Percentiles rank a stretch among this genome's conserved stretches.
Evolutionary conservation across 768 basidiomycete species (phyloP).

Genomic region (Tricholoma matsutake): DNA sequence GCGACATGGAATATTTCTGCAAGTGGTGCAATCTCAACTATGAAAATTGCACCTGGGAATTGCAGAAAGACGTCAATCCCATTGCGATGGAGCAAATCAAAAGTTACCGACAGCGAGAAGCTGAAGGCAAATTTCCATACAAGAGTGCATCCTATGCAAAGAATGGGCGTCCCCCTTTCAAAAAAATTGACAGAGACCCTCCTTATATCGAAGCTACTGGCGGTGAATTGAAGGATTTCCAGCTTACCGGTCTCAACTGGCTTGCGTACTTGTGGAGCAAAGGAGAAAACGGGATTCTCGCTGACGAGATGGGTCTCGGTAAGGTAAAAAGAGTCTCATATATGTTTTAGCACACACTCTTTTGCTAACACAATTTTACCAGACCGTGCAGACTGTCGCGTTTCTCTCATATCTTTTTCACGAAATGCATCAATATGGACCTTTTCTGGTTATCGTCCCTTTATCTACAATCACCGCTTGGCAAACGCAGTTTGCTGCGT

Average conservation of each 20-base stretch:
- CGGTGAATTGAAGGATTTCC: constrained; percentile 93
- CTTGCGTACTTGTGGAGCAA: constrained; percentile 95
- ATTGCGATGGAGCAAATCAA: constrained; percentile 79
- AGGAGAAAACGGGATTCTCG: constrained; percentile 94
- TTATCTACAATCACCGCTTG: constrained; percentile 97
- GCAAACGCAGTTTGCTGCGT: constrained; percentile 91
- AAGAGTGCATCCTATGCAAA: constrained; percentile 71
- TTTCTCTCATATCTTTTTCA: constrained; percentile 96
- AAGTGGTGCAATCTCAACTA: constrained; percentile 96
- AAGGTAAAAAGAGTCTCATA: constrained; percentile 52
- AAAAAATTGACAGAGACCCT: constrained; percentile 84
- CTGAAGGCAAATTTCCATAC: constrained; percentile 79
- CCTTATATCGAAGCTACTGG: constrained; percentile 77
- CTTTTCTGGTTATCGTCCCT: constrained; percentile 96
- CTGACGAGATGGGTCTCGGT: constrained; percentile 99
- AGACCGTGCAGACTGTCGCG: constrained; percentile 95
- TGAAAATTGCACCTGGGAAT: constrained; percentile 95
- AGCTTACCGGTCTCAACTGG: constrained; percentile 98
- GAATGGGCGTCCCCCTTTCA: constrained; percentile 71
- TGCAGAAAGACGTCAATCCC: constrained; percentile 70
- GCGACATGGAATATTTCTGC: constrained; percentile 84
- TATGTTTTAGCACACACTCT: background rate
- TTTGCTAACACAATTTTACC: background rate
- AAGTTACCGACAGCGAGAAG: constrained; percentile 73
- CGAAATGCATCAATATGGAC: constrained; percentile 88